Evolutionary conservation across 345 rosid species (phyloP).

Genomic region (Cochlearia excelsa): DNA sequence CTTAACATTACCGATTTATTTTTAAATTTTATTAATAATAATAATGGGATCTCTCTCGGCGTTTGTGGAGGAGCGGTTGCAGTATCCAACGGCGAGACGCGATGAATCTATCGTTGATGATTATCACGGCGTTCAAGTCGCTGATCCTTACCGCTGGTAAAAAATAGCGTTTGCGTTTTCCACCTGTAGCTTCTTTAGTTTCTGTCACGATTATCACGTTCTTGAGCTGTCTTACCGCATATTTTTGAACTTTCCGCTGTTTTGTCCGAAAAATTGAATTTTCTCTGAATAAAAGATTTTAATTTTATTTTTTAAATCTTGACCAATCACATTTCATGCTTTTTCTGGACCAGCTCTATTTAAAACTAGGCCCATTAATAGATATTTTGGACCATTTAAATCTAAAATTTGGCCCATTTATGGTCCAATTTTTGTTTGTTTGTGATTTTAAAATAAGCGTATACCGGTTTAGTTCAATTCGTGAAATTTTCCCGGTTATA

Average conservation of each 20-base stretch:
- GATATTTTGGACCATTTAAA: slow-evolving; percentile 21
- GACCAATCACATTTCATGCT: slow-evolving; percentile 20
- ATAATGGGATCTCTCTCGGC: slow-evolving; percentile 65
- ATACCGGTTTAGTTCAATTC: slow-evolving; percentile 9
- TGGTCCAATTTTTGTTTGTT: slow-evolving; percentile 15
- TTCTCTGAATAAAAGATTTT: not conserved
- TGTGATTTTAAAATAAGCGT: slow-evolving; percentile 8
- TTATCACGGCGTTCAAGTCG: slow-evolving; percentile 64
- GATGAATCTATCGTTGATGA: slow-evolving; percentile 75
- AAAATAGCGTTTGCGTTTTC: not conserved
- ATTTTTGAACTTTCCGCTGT: slow-evolving; percentile 11
- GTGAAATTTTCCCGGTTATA: slow-evolving; percentile 3
- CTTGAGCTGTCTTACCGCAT: slow-evolving; percentile 9
- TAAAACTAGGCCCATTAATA: slow-evolving; percentile 14
- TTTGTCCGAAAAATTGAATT: not conserved
- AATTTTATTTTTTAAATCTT: not conserved
- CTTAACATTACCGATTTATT: not conserved
- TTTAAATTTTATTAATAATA: not conserved
- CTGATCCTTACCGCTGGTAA: slow-evolving; percentile 94
- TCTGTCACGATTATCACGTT: not conserved
- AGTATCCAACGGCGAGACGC: slow-evolving; percentile 61
- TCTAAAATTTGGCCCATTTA: not conserved
- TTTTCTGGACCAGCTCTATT: slow-evolving; percentile 23
- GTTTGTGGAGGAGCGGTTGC: slow-evolving; percentile 31
- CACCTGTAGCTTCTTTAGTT: slow-evolving; percentile 6